Evolutionary conservation across 345 rosid genomes (phyloP).

Genomic region (Nasturtium officinale): DNA sequence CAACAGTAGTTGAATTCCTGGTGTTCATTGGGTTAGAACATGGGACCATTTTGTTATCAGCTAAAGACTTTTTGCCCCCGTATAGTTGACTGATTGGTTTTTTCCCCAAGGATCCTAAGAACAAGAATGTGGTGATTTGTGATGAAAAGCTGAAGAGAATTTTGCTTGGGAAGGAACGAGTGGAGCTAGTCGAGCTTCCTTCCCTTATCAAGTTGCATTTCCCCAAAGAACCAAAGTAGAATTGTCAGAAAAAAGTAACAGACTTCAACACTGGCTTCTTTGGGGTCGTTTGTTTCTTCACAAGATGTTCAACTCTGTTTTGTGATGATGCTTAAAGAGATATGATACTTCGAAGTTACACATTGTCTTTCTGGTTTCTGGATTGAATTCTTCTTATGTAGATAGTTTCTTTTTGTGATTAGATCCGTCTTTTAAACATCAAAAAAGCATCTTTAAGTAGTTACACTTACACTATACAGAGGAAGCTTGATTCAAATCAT

Average conservation of each 20-base stretch:
- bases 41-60: not conserved
- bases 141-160: conserved; percentile 75
- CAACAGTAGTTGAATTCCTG: not conserved
- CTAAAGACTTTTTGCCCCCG: not conserved
- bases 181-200: conserved; percentile 86
- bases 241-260: not conserved
- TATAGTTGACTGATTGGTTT: conserved; percentile 18
- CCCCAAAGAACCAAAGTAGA: conserved; percentile 66
- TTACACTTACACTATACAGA: not conserved
- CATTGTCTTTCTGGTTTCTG: conserved; percentile 5
- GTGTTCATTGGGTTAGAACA: conserved; percentile 30
- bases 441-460: not conserved
- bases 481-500: conserved; percentile 22
- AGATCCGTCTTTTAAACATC: not conserved
- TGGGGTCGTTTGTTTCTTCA: conserved; percentile 14
- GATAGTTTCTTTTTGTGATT: not conserved
- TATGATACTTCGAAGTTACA: conserved; percentile 1
- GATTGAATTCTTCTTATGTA: not conserved
- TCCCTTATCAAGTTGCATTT: conserved; percentile 79
- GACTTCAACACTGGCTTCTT: conserved; percentile 1
- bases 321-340: conserved; percentile 13
- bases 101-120: conserved; percentile 61
- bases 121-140: conserved; percentile 83
- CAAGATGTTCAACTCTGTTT: conserved; percentile 24
- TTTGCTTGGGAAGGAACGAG: conserved; percentile 70